Evolutionary conservation across 257 asterid species (phyloP).

Genomic region (Lycium ferocissimum): DNA sequence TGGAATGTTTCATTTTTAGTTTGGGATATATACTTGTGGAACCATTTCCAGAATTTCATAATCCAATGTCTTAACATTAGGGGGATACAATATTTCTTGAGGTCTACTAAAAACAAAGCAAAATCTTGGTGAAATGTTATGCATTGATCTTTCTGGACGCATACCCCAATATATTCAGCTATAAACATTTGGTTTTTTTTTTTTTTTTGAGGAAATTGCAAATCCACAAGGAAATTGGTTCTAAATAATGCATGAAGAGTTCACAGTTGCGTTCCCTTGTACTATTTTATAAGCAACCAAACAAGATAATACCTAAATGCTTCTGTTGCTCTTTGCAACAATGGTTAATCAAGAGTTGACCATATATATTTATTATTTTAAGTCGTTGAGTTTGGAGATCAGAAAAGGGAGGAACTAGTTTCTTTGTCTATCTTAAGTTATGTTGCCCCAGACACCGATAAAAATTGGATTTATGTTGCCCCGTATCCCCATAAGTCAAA

Average conservation of each 20-base stretch:
- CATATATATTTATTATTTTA: background rate
- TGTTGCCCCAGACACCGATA: background rate
- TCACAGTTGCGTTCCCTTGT: background rate
- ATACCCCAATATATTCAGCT: background rate
- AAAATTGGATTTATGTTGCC: background rate
- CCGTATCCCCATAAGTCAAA: background rate
- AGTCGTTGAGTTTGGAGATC: background rate
- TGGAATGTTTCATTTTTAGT: background rate
- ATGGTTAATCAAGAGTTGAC: background rate
- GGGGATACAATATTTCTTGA: background rate
- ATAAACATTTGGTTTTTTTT: background rate
- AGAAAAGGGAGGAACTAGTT: background rate
- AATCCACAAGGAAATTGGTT: slow-evolving; percentile 6
- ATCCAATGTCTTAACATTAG: background rate
- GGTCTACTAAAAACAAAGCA: background rate
- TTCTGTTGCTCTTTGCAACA: slow-evolving; percentile 10
- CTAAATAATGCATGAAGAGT: background rate
- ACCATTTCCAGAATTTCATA: background rate
- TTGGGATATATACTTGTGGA: slow-evolving; percentile 9
- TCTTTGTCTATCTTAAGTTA: background rate
- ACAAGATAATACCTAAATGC: background rate
- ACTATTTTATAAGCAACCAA: background rate
- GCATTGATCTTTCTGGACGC: background rate
- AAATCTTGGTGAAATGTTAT: background rate
- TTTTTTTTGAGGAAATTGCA: background rate